Conservation (phyloP, 805 yeast species). For the Kodamaea hsintzibuensis region DNA sequence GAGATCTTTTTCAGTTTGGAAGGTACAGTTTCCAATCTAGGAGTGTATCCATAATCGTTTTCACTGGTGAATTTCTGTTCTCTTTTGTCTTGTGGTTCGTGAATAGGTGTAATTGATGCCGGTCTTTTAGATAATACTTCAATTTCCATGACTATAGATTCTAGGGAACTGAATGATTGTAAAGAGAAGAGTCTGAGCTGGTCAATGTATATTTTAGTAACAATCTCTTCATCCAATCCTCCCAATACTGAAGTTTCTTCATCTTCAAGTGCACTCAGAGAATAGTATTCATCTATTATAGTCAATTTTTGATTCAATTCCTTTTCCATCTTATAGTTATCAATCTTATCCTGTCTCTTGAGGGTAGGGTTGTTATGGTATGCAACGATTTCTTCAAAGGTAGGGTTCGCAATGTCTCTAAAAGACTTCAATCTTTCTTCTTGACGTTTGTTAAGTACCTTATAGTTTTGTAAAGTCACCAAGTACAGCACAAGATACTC, state of each 20-base stretch:
- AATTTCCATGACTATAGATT: slow-evolving; percentile 62
- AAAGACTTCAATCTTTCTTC: slow-evolving; percentile 39
- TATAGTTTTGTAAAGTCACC: slow-evolving; percentile 15
- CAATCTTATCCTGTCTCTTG: slow-evolving; percentile 72
- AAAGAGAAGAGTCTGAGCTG: slow-evolving; percentile 55
- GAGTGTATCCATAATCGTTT: slow-evolving; percentile 55
- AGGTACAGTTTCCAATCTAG: slow-evolving; percentile 55
- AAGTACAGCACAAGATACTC: slow-evolving; percentile 40
- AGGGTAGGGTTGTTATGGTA: slow-evolving; percentile 37
- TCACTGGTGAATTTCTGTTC: slow-evolving; percentile 7
- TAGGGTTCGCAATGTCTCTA: slow-evolving; percentile 41
- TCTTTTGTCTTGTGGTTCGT: slow-evolving; percentile 14
- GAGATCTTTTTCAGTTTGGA: slow-evolving; percentile 18
- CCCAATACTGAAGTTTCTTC: slow-evolving; percentile 25
- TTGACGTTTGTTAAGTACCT: slow-evolving; percentile 40
- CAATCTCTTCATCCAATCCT: slow-evolving; percentile 60
- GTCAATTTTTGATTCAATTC: slow-evolving; percentile 47
- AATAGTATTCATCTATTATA: slow-evolving; percentile 32
- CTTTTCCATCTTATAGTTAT: slow-evolving; percentile 61
- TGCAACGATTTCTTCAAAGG: slow-evolving; percentile 34
- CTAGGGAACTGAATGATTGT: slow-evolving; percentile 56
- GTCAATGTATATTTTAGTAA: slow-evolving; percentile 56
- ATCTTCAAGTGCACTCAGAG: slow-evolving; percentile 11
- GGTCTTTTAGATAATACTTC: slow-evolving; percentile 46
- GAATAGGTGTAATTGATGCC: background rate